Base-by-base conservation (phyloP, 2,329 filamentous ascomycete species). In the Penicillium sp. region DNA sequence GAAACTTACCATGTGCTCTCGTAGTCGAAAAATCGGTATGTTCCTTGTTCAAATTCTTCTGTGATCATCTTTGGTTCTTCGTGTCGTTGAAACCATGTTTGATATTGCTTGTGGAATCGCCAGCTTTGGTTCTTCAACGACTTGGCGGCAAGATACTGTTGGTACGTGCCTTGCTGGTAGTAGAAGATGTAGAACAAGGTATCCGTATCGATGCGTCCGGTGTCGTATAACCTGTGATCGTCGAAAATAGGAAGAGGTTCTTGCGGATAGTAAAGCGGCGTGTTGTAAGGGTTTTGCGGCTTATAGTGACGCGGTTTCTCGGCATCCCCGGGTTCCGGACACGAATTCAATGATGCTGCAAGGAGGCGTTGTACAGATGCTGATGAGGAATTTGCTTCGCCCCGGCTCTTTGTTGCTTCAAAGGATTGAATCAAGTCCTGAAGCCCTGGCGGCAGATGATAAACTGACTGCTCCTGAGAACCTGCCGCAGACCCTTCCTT, bases 101-200 rank as follows among this genome's bases (percentile, higher is more conserved):
- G 94, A 71, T 99, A 99, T 74, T 97, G 94, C 80, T 99, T 99
- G 77, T 99, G 94, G 73, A 99, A 99, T 56, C 94, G 84, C 94
- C 94, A 99, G 74, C 92, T 97, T 74, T 99, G 94, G 63, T 93
- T 90, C 77, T 99, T 99, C 52, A 99, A 79, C n/a, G 94, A 91
- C 75, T 96, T 96, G 14, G 94, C 94, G 1, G 94, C 91, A 58
- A 97, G 81, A 69, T 92, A 97, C 71, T 99, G 94, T 72, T 97
- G 92, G 65, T 96, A 92, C 1, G 91, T 92, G 24, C 91, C 91
- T 74, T 99, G 94, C 65, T 93, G 91, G 79, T 99, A 99, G 80
- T 99, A 99, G 76, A 99, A 99, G 47, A 96, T 89, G 76, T 99
- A 99, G 76, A 99, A 99, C 9, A 99, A 81, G 28, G 93, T 96